phyloP scores from a whole-genome alignment of 2,329 filamentous ascomycete genomes.

The Purpureocillium lavendulum region DNA sequence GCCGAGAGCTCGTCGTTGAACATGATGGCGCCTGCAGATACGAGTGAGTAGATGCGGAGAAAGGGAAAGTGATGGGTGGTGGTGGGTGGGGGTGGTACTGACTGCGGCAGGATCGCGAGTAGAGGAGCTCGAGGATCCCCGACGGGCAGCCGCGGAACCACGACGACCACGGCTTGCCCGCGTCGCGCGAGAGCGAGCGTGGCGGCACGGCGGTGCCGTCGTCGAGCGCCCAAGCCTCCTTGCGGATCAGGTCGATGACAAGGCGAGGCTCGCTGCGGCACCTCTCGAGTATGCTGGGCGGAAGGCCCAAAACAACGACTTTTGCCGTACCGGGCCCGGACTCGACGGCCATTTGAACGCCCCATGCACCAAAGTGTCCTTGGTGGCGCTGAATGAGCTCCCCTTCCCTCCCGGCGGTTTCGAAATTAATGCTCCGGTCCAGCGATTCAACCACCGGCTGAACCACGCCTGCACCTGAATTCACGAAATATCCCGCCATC shows the following conservation, averaged over 20 bases:
- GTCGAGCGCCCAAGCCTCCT: conserved; percentile 61
- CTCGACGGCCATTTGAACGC: conserved; percentile 34
- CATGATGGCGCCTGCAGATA: conserved; percentile 57
- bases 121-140: conserved; percentile 67
- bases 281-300: conserved; percentile 65
- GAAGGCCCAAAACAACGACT: conserved; percentile 51
- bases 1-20: conserved; percentile 64
- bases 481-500: conserved; percentile 43
- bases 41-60: too few relatives aligned
- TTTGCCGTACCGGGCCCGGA: conserved; percentile 5
- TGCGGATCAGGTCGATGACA: conserved; percentile 64
- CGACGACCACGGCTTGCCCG: conserved; percentile 43
- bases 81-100: conserved; percentile 9
- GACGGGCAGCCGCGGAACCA: conserved; percentile 62
- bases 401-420: conserved; percentile 53
- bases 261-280: conserved; percentile 66
- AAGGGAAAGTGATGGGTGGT: too few relatives aligned
- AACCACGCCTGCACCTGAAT: neutral
- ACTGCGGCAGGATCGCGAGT: conserved; percentile 70
- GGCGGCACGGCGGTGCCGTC: conserved; percentile 27
- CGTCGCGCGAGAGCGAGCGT: conserved; percentile 1
- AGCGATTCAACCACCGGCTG: conserved; percentile 27
- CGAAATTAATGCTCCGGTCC: conserved; percentile 52
- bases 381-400: conserved; percentile 45
- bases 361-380: conserved; percentile 62